These are phyloP conservation scores for Prunus salicina DNA, from an alignment of 306 rosid species.

Conservation along the genomic window DNA sequence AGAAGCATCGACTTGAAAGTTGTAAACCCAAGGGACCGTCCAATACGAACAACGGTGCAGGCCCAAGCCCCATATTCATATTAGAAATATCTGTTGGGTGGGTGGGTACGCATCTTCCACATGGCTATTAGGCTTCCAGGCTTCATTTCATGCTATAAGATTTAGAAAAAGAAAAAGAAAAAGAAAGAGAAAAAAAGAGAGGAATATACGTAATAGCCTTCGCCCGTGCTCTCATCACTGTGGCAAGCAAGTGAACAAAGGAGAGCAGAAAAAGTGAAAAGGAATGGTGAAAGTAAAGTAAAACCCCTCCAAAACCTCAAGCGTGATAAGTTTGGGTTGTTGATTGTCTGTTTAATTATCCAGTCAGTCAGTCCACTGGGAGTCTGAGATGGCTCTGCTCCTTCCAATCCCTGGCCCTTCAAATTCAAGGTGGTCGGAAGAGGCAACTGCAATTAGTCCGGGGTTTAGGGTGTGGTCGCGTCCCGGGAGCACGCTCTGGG, in stretches of 20 bases:
- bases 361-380: not conserved
- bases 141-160: not conserved
- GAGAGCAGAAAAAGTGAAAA: not conserved
- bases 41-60: not conserved
- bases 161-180: no score
- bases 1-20: no score
- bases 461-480: not conserved
- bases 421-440: no score
- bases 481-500: not conserved
- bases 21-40: not conserved
- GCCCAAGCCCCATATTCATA: slow-evolving; percentile 2
- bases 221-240: no score
- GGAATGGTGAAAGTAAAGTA: slow-evolving; percentile 9
- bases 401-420: slow-evolving; percentile 26
- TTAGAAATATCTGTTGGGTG: not conserved
- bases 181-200: no score
- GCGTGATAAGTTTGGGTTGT: not conserved
- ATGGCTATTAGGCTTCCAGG: not conserved
- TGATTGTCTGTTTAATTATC: not conserved
- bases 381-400: slow-evolving; percentile 45
- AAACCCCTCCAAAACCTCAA: slow-evolving; percentile 61
- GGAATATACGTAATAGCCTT: no score
- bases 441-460: not conserved
- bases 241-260: no score
- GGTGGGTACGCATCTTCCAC: slow-evolving; percentile 2